Evolutionary conservation across 331 rosid genomes (phyloP).

Genomic region (Rhamnella rubrinervis): DNA sequence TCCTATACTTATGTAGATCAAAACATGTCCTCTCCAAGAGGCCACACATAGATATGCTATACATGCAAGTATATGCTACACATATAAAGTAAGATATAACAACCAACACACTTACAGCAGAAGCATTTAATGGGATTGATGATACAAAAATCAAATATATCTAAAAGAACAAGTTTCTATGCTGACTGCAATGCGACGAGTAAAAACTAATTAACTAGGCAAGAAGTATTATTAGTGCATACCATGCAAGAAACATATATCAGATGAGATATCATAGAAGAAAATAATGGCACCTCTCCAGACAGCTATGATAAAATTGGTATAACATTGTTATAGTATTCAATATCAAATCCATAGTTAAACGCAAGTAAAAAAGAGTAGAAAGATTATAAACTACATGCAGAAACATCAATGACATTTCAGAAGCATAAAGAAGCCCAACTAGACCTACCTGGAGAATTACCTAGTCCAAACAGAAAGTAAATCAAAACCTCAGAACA

Average conservation of each 20-base stretch:
- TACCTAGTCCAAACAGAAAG: neutral
- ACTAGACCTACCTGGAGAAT: neutral
- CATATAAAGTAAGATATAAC: neutral
- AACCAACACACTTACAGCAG: conserved; percentile 1
- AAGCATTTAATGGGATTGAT: neutral
- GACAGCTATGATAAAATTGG: neutral
- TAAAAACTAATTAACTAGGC: neutral
- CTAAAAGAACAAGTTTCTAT: neutral
- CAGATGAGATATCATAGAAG: neutral
- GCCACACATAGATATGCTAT: neutral
- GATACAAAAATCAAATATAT: neutral
- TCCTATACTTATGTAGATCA: conserved; percentile 13
- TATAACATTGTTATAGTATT: neutral
- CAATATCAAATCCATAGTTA: too few species aligned
- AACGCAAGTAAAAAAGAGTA: neutral
- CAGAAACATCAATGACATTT: neutral
- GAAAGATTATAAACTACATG: neutral
- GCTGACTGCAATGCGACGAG: neutral
- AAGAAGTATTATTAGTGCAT: neutral
- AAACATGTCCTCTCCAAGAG: neutral
- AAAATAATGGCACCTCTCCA: neutral
- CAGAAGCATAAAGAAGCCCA: neutral
- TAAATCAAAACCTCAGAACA: neutral
- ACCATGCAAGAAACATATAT: neutral
- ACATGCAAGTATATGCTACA: neutral